Conservation (phyloP, 768 basidiomycete genomes). For the Mycena rosella region DNA sequence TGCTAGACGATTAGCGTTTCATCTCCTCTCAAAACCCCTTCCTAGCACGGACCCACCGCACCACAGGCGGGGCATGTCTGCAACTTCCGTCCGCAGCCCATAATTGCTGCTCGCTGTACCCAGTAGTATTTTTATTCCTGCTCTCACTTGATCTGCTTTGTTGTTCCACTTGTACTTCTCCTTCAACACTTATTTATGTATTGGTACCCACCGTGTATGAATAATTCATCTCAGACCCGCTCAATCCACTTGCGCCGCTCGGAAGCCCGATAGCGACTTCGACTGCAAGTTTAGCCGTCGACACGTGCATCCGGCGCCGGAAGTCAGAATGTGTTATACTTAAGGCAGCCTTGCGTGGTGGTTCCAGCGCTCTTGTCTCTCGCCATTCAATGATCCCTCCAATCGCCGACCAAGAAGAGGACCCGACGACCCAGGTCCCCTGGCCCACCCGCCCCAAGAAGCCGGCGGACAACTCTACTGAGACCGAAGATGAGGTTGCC, state of each 20-base stretch:
- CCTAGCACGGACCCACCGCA: constrained; percentile 54
- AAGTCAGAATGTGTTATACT: constrained; percentile 14
- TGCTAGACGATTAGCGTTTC: constrained; percentile 76
- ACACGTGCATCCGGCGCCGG: constrained; percentile 15
- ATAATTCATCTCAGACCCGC: constrained; percentile 25
- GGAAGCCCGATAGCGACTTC: too few relatives aligned
- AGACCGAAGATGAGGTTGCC: constrained; percentile 31
- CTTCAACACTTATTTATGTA: constrained; percentile 37
- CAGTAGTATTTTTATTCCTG: constrained; percentile 35
- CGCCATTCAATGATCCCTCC: constrained; percentile 69
- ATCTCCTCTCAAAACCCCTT: constrained; percentile 72
- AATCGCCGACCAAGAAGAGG: constrained; percentile 71
- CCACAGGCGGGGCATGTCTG: constrained; percentile 68
- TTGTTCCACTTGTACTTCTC: constrained; percentile 36
- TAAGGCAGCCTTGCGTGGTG: constrained; percentile 22
- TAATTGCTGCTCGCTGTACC: constrained; percentile 21
- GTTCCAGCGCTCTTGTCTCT: constrained; percentile 20
- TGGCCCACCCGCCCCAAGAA: constrained; percentile 67
- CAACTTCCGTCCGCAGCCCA: constrained; percentile 62
- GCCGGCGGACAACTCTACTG: constrained; percentile 8
- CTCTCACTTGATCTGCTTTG: constrained; percentile 25
- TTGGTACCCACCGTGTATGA: constrained; percentile 38
- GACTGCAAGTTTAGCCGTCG: background rate
- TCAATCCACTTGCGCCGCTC: background rate
- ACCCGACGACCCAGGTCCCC: constrained; percentile 83